Percentiles rank a stretch among this genome's conserved stretches.
Conservation (phyloP, 176 grass and related monocot species). For the Carex parvula region DNA sequence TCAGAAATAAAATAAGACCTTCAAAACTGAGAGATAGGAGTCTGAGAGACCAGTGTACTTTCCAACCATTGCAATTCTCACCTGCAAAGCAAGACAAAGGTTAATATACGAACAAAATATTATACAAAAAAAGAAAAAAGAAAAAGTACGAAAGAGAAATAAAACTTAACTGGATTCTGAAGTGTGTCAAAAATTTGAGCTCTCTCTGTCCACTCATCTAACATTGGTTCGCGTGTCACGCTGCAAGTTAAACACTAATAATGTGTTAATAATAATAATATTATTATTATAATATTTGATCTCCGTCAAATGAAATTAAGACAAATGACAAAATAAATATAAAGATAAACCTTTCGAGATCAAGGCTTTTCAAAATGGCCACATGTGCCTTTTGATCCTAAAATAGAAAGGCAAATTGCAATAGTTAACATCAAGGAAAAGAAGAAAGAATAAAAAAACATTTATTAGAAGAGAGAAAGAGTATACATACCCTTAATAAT, state of each 20-base stretch:
- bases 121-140: not conserved
- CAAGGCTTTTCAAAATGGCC: conserved; percentile 66
- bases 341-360: conserved; percentile 56
- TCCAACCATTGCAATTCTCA: conserved; percentile 81
- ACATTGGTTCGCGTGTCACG: conserved; percentile 39
- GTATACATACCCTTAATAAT: conserved; percentile 76
- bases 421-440: not conserved
- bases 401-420: not conserved
- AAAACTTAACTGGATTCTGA: conserved; percentile 45
- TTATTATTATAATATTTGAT: not conserved
- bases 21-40: conserved; percentile 73
- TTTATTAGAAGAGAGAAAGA: not conserved
- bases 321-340: conserved; percentile 11
- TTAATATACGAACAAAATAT: not conserved
- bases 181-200: conserved; percentile 60
- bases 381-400: conserved; percentile 92
- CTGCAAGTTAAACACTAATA: conserved; percentile 33
- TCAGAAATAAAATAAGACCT: conserved; percentile 44
- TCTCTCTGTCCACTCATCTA: conserved; percentile 73
- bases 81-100: conserved; percentile 43
- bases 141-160: not conserved
- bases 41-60: conserved; percentile 72
- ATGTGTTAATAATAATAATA: conserved; percentile 17
- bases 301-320: conserved; percentile 2
- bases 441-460: not conserved